phyloP scores from a whole-genome alignment of 2,329 filamentous ascomycete genomes.

The Coniella lustricola region DNA sequence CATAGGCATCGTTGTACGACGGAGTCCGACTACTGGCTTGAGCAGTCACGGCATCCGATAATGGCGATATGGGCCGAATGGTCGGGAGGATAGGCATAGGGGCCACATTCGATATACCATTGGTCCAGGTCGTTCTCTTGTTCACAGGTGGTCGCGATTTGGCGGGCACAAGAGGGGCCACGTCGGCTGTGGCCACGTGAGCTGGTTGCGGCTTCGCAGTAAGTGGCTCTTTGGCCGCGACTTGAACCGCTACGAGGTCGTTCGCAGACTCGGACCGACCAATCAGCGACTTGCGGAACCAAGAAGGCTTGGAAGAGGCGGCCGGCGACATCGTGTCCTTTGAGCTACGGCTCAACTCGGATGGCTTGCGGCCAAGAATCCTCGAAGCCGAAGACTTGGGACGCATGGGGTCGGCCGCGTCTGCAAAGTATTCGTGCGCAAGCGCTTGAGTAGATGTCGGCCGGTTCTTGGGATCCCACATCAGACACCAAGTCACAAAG shows the following conservation, averaged over 20 bases:
- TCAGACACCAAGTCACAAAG: conserved; percentile 96
- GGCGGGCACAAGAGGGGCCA: conserved; percentile 17
- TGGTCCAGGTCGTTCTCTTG: conserved; percentile 92
- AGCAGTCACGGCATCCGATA: conserved; percentile 88
- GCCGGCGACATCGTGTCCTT: conserved; percentile 56
- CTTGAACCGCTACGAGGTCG: conserved; percentile 50
- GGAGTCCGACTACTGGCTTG: conserved; percentile 66
- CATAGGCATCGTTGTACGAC: conserved; percentile 44
- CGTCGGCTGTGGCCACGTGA: conserved; percentile 37
- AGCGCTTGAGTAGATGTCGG: conserved; percentile 93
- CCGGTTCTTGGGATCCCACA: conserved; percentile 93
- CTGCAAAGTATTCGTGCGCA: conserved; percentile 87
- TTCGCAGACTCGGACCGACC: conserved; percentile 58
- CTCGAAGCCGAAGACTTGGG: conserved; percentile 86
- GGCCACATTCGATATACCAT: conserved; percentile 69
- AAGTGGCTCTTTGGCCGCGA: conserved; percentile 39
- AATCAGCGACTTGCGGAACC: conserved; percentile 94
- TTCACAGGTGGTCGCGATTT: conserved; percentile 48
- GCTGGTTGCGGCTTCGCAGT: conserved; percentile 39
- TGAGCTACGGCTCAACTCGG: conserved; percentile 63
- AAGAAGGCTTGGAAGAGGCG: conserved; percentile 77
- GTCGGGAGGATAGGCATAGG: conserved; percentile 96
- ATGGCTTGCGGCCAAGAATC: conserved; percentile 83
- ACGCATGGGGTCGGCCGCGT: conserved; percentile 84
- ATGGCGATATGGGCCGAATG: conserved; percentile 87